Evolutionary conservation across 2,329 filamentous ascomycete species (phyloP).

Genomic region (Hymenoscyphus fraxineus): DNA sequence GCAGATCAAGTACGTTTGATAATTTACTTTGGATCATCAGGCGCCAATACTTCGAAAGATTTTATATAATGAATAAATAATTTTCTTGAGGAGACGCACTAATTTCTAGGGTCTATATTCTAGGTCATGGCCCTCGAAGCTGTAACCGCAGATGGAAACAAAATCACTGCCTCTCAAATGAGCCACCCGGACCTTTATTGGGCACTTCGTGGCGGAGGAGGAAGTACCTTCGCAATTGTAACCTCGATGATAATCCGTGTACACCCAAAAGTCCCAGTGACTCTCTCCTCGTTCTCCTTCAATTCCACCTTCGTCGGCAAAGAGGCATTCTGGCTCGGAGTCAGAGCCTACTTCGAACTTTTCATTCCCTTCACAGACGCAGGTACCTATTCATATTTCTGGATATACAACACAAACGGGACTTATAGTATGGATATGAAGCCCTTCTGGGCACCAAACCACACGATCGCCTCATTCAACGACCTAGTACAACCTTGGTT

Average conservation of each 20-base stretch:
- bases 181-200: constrained; percentile 28
- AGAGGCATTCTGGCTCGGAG: constrained; percentile 46
- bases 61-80: too few species aligned
- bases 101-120: neutral
- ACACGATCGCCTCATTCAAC: constrained; percentile 26
- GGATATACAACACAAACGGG: constrained; percentile 35
- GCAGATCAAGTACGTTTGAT: constrained; percentile 47
- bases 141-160: constrained; percentile 22
- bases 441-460: constrained; percentile 33
- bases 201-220: constrained; percentile 28
- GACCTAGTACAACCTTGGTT: constrained; percentile 38
- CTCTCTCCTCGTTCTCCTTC: constrained; percentile 43
- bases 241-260: constrained; percentile 54
- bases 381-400: constrained; percentile 32
- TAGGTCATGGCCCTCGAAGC: constrained; percentile 17
- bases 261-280: constrained; percentile 37
- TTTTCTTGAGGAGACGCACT: neutral
- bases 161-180: constrained; percentile 22
- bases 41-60: too few species aligned
- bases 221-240: constrained; percentile 56
- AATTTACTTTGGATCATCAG: neutral
- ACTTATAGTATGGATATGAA: constrained; percentile 34
- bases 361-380: constrained; percentile 38
- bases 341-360: constrained; percentile 48
- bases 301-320: constrained; percentile 38